Base-by-base conservation (phyloP, 2,329 filamentous ascomycete genomes). In the Paraconiothyrium brasiliense region DNA sequence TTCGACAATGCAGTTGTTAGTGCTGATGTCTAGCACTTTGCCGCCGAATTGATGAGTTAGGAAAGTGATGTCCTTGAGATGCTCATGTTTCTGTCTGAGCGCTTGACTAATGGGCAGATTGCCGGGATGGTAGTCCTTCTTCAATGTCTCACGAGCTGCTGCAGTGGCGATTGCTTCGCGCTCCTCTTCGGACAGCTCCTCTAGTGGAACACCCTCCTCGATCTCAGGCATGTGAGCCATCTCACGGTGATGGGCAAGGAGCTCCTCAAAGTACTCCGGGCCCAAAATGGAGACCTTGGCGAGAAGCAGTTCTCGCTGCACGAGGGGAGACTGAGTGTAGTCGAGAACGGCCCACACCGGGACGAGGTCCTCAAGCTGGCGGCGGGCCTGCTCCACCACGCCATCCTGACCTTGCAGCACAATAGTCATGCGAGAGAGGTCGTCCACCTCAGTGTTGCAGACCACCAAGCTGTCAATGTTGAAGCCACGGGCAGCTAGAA, bases 401-500 rank as follows among this genome's bases (percentile, higher is more conserved):
- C 94, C 94, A 74, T 98, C 95, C 81, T 97, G 94, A 14, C 95
- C 95, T 59, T 93, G 93, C 56, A 99, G 86, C 68, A 99, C 95
- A 75, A 99, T 98, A 60, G 95, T 99, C 95, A 99, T 99, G 76
- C 95, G 93, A 37, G 93, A 97, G 57, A 99, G 86, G 75, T 99
- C 95, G 72, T 94, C 92, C 30, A 99, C 94, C 82, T 99, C 95
- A 65, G 95, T 99, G 81, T 92, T 95, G 85, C 95, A 99, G 64
- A 99, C 95, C 58, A 99, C 95, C 66, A 99, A 85, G 58, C 92
- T 97, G 86, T 99, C 95, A 75, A 99, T 99, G 84, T 99, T 99
- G 89, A 99, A 99, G 68, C 95, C 95, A 61, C 95, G 89, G 47
- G 95, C 95, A 13, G 95, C 95, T 37, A 99, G 85, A 76, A 99